Evolutionary conservation across 345 rosid genomes (phyloP), one percentile per base, ranked within the genome.

Genomic region (Draba incana): DNA sequence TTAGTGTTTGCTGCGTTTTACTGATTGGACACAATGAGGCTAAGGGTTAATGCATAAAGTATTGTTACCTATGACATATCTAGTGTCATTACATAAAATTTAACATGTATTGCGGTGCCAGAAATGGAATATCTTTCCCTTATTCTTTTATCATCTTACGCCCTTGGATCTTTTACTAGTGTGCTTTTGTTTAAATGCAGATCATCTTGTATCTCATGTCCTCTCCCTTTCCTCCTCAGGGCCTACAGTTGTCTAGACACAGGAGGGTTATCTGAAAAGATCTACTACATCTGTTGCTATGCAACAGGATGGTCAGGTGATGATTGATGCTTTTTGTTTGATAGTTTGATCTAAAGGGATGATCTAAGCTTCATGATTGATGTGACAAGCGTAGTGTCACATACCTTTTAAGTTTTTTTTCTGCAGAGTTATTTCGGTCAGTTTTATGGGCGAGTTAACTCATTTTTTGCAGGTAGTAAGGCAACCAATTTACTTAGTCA

Each of bases 201-300:
- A 88, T 77, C 84, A 87, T 55, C 79, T 88, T 69, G 74, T 81
- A 66, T 81, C 89, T n/a, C 86, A 86, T 73, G 77, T 91, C 58
- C 79, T 94, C 73, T n/a, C n/a, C 99, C 97, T 14, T 77, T 91
- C 82, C 78, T 94, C 70, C 87, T 91, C 76, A 91, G 95, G 76
- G 91, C 97, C 75, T 94, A 87, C 80, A 96, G 84, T 39, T 87
- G 91, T 91, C 69, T 91, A 91, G 62, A 86, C 86, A 79, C 97
- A 91, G 82, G 99, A 90, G 81, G 96, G 85, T 81, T 91, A 83
- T 77, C 66, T 94, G 80, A 90, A 79, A 79, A 94, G 85, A 79
- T 87, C 99, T 54, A 75, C 77, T n/a, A n/a, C n/a, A 33, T 56
- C 78, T 56, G 87, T 94, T 82, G 88, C 89, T 30, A 88, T 79